These are phyloP conservation scores for Bipolaris cookei DNA, from an alignment of 2,329 filamentous ascomycete genomes.

Conservation along the genomic window DNA sequence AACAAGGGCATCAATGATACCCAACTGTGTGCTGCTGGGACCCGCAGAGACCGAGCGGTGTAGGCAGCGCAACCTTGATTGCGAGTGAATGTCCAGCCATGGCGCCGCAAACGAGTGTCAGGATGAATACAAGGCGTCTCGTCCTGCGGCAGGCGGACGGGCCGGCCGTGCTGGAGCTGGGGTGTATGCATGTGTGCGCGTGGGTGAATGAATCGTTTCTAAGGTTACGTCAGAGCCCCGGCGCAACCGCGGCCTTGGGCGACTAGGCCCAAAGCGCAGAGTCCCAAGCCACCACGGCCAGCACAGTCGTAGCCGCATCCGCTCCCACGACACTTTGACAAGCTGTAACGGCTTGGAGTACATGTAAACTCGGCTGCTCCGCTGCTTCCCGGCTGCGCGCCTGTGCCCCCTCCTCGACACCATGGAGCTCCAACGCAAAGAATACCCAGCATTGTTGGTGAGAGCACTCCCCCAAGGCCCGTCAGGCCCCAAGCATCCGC, in stretches of 20 bases:
- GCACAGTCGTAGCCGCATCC: conserved; percentile 39
- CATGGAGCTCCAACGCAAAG: conserved; percentile 76
- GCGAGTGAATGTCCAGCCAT: background rate
- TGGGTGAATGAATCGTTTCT: conserved; percentile 4
- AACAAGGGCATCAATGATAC: conserved; percentile 13
- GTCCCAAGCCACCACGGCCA: conserved; percentile 38
- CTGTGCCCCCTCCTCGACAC: conserved; percentile 26
- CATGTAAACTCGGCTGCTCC: conserved; percentile 37
- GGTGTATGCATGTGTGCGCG: too few relatives aligned
- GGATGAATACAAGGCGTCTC: background rate
- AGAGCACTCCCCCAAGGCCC: conserved; percentile 17
- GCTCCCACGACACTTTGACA: conserved; percentile 40
- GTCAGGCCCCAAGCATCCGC: conserved; percentile 29
- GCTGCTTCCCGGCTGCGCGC: conserved; percentile 38
- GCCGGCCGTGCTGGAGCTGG: background rate
- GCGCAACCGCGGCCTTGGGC: conserved; percentile 13
- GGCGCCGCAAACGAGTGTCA: conserved; percentile 7
- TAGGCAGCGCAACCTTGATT: background rate
- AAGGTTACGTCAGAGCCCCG: conserved; percentile 30
- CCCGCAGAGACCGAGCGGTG: conserved; percentile 4
- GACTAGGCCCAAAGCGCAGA: conserved; percentile 30
- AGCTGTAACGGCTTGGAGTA: conserved; percentile 33
- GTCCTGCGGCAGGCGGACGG: background rate
- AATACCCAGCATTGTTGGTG: conserved; percentile 97
- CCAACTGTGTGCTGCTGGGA: conserved; percentile 10